Percentiles rank a stretch among this genome's conserved stretches.
These are phyloP conservation scores for Wallacemonas sp. DNA, from an alignment of 208 protist species.

Conservation along the genomic window DNA sequence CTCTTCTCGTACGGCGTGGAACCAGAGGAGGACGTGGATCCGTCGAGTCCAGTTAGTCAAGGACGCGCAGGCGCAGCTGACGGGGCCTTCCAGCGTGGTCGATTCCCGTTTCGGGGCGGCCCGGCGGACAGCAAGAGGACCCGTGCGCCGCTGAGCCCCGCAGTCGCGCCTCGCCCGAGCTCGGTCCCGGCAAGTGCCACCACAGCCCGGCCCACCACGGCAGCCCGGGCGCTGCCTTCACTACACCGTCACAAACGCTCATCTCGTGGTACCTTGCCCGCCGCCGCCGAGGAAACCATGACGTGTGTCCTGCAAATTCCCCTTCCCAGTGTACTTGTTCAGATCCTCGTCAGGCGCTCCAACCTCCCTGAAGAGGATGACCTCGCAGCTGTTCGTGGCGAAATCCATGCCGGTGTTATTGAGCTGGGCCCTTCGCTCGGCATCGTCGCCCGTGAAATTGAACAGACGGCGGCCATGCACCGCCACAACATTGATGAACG, in stretches of 20 bases:
- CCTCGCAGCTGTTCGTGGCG: slow-evolving; percentile 41
- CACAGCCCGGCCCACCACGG: background rate
- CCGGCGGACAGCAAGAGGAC: background rate
- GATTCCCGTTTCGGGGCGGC: background rate
- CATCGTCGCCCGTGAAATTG: slow-evolving; percentile 68
- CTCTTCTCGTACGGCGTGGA: slow-evolving; percentile 30
- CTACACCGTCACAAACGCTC: background rate
- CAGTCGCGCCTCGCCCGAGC: background rate
- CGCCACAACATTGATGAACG: slow-evolving; percentile 22
- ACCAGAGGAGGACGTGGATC: slow-evolving; percentile 9
- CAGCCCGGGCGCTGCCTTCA: background rate
- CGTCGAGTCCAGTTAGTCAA: background rate
- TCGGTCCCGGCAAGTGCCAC: background rate
- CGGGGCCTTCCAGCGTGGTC: slow-evolving; percentile 15
- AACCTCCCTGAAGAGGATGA: slow-evolving; percentile 26
- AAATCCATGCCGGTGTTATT: slow-evolving; percentile 67
- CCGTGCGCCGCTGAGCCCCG: background rate
- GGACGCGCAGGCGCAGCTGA: background rate
- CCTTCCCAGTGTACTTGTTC: slow-evolving; percentile 44
- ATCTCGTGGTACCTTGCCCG: background rate
- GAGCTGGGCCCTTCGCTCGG: slow-evolving; percentile 71
- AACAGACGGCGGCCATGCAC: slow-evolving; percentile 41
- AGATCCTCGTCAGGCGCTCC: slow-evolving; percentile 24
- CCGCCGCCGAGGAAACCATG: slow-evolving; percentile 25
- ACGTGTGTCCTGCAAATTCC: slow-evolving; percentile 54